A percentile compares a stretch with the other conserved stretches of the same genome.
phyloP scores from a whole-genome alignment of 2,329 filamentous ascomycete species.

The Diaporthe citri region DNA sequence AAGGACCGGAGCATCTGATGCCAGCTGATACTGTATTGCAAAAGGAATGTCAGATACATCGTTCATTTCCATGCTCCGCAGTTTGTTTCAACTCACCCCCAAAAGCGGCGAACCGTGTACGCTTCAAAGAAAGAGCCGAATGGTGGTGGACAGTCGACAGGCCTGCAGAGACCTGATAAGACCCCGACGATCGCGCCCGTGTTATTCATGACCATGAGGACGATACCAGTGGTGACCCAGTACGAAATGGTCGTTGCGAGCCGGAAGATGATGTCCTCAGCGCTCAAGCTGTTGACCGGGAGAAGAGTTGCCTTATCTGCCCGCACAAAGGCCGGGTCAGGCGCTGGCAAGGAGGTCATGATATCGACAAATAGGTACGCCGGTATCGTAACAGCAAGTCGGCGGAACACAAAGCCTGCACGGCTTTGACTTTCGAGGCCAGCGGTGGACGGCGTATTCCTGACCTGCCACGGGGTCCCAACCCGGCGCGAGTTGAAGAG shows the following conservation, averaged over 20 bases:
- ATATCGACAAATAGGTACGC: not conserved
- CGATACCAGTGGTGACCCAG: not conserved
- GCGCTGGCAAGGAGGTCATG: not conserved
- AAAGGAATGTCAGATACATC: not conserved
- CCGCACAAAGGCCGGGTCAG: not conserved
- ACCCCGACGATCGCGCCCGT: not conserved
- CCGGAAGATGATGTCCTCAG: not conserved
- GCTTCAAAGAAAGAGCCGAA: conserved; percentile 1
- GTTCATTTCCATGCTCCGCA: not conserved
- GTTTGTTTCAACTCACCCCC: not conserved
- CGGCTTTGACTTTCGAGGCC: not conserved
- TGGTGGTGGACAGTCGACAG: not conserved
- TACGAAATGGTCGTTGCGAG: not conserved
- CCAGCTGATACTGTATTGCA: not conserved
- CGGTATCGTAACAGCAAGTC: not conserved
- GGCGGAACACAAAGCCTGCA: not conserved
- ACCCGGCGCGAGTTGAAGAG: conserved; percentile 5
- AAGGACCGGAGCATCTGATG: not conserved
- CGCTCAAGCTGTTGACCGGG: not conserved
- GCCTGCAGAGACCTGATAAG: not conserved
- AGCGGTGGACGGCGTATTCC: not conserved
- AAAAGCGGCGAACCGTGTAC: not conserved
- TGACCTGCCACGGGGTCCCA: not conserved
- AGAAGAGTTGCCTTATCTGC: not conserved
- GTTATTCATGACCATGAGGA: not conserved